Evolutionary conservation across 371 early-diverging fungal genomes (phyloP).

Genomic region (Syncephalastrum racemosum): DNA sequence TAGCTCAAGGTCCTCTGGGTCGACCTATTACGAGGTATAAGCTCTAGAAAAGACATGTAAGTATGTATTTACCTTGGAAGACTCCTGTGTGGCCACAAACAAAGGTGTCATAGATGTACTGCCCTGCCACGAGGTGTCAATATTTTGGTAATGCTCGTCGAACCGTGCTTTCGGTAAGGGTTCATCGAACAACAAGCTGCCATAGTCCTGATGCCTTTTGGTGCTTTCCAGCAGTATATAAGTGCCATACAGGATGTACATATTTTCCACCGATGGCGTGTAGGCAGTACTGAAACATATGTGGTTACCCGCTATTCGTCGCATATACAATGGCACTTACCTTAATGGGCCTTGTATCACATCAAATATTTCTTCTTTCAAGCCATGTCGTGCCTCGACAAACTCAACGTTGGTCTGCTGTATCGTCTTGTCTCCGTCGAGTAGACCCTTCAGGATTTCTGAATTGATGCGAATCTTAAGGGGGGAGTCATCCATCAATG

Average conservation of each 20-base stretch:
- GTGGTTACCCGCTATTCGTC: background rate
- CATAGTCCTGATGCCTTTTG: constrained; percentile 59
- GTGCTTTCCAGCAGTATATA: constrained; percentile 60
- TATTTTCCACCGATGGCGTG: constrained; percentile 59
- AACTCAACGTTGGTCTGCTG: constrained; percentile 49
- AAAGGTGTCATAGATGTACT: constrained; percentile 69
- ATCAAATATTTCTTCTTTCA: constrained; percentile 41
- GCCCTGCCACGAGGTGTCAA: constrained; percentile 62
- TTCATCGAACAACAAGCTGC: constrained; percentile 58
- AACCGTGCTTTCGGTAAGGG: constrained; percentile 65
- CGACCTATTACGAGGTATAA: constrained; percentile 8
- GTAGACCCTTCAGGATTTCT: constrained; percentile 57
- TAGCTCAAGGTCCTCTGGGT: constrained; percentile 22
- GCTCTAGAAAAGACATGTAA: background rate
- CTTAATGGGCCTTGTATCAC: constrained; percentile 23
- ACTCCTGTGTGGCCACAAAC: constrained; percentile 59
- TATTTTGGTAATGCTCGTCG: constrained; percentile 44
- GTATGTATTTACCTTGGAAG: constrained; percentile 9
- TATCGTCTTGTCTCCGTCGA: constrained; percentile 52
- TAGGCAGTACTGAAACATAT: constrained; percentile 53
- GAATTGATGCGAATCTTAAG: constrained; percentile 38
- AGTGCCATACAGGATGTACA: constrained; percentile 62
- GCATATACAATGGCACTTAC: background rate
- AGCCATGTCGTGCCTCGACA: constrained; percentile 36
- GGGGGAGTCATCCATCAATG: background rate